phyloP scores from a whole-genome alignment of 352 stramenopile genomes.

The Phytophthora colocasiae region DNA sequence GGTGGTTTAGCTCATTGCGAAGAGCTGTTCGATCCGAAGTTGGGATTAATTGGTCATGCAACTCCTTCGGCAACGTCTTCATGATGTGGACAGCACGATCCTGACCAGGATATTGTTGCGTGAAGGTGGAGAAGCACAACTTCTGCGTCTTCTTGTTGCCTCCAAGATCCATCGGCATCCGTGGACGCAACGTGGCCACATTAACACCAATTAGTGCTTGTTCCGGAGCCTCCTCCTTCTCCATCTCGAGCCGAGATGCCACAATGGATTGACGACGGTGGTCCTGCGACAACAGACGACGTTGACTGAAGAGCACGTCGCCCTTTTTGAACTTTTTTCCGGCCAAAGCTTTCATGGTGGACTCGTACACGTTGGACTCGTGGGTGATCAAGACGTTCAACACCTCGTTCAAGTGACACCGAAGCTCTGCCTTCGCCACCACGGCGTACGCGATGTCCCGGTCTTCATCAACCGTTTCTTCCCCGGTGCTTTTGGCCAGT shows the following conservation, averaged over 20 bases:
- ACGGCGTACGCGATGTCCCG: conserved; percentile 53
- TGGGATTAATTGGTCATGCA: conserved; percentile 55
- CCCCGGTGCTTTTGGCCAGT: conserved; percentile 33
- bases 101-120: conserved; percentile 48
- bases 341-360: conserved; percentile 51
- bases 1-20: conserved; percentile 58
- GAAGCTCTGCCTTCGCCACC: conserved; percentile 53
- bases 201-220: conserved; percentile 42
- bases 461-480: conserved; percentile 28
- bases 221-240: conserved; percentile 26
- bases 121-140: conserved; percentile 58
- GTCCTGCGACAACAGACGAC: conserved; percentile 28
- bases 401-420: conserved; percentile 67
- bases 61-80: conserved; percentile 64
- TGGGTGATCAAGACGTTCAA: conserved; percentile 55
- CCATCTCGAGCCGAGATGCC: conserved; percentile 20
- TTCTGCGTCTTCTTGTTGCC: conserved; percentile 51
- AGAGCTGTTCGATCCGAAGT: conserved; percentile 49
- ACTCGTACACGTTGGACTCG: conserved; percentile 52
- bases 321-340: conserved; percentile 57
- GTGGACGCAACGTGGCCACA: conserved; percentile 35
- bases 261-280: conserved; percentile 40
- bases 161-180: conserved; percentile 33
- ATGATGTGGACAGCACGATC: conserved; percentile 66
- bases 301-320: conserved; percentile 48